Percentiles rank a stretch among this genome's conserved stretches.
Evolutionary conservation across 2,329 filamentous ascomycete genomes (phyloP).

Genomic region (Tolypocladium pustulatum): DNA sequence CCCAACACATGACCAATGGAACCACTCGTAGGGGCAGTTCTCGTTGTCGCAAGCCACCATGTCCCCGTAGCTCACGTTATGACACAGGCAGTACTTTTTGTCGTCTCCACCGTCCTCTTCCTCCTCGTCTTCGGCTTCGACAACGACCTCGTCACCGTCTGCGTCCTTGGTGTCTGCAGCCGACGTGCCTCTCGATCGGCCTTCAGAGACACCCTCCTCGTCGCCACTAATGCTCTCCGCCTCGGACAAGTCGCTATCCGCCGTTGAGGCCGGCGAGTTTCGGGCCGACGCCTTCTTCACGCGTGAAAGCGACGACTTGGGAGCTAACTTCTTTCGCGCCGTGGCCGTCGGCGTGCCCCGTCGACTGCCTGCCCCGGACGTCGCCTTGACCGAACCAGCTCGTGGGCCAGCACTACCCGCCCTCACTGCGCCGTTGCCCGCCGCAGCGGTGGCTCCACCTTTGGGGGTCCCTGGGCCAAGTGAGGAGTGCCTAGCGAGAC

Average conservation of each 20-base stretch:
- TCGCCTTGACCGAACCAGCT: conserved; percentile 34
- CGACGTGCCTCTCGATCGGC: conserved; percentile 20
- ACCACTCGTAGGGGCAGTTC: conserved; percentile 75
- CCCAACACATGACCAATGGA: conserved; percentile 69
- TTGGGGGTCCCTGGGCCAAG: conserved; percentile 54
- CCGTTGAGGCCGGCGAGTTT: conserved; percentile 52
- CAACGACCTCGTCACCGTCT: conserved; percentile 43
- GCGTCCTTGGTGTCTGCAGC: conserved; percentile 24
- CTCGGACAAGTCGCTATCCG: conserved; percentile 55
- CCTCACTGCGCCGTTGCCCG: conserved; percentile 23
- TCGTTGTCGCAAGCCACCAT: conserved; percentile 88
- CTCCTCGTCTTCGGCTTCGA: conserved; percentile 41
- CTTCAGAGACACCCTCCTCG: conserved; percentile 32
- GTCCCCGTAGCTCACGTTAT: conserved; percentile 74
- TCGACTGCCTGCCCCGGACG: conserved; percentile 26
- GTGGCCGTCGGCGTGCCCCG: conserved; percentile 36
- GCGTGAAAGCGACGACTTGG: conserved; percentile 52
- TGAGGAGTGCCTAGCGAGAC: conserved; percentile 51
- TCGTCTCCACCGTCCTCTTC: conserved; percentile 67
- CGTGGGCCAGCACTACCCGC: conserved; percentile 53
- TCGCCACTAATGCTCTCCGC: conserved; percentile 45
- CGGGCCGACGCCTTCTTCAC: conserved; percentile 49
- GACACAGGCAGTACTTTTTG: conserved; percentile 75
- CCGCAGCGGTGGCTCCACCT: conserved; percentile 15
- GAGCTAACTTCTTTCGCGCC: conserved; percentile 38